Evolutionary conservation across 768 basidiomycete species (phyloP), one percentile per base, ranked within the genome.

Genomic region (Hygrocybe coccinea): DNA sequence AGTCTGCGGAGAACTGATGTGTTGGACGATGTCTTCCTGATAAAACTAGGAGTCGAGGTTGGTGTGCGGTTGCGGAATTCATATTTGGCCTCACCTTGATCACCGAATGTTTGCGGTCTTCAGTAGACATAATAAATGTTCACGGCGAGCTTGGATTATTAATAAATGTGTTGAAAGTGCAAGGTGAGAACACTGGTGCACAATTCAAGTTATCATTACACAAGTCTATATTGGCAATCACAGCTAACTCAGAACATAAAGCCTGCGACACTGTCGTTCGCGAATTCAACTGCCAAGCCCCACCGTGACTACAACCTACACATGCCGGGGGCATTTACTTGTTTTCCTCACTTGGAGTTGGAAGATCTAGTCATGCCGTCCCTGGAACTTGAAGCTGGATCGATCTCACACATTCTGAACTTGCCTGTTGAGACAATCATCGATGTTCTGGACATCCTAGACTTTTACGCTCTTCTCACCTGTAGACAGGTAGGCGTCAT

Each of bases 11-110:
- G 74, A 61, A 8, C 61, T 66, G 21, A 74, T 68, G 57, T 73
- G 75, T 59, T 77, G 76, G 5, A 89, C 85, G 47, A 86, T 76
- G 70, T 89, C 86, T 64, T 85, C 81, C 50, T 80, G 79, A 65
- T 85, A 88, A 54, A 86, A 80, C 85, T 87, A 49, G 33, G 44
- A 5, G 49, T 5, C 5, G 6, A 14, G 9, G 4, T 29, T 37
- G 15, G 37, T n/a, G 14, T 10, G 19, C 24, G 36, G 29, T 37
- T 37, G 24, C 37, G 17, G 50, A 35, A 45, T 29, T 33, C n/a
- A n/a, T n/a, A n/a, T n/a, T n/a, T n/a, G n/a, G n/a, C n/a, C n/a
- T 35, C 38, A 67, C 66, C 62, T 64, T 67, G 39, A 63, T 60
- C 17, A 59, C 10, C 33, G 50, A 29, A 34, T 39, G 53, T 44